phyloP scores from a whole-genome alignment of 2,329 filamentous ascomycete species.

The Nigrograna mackinnonii region DNA sequence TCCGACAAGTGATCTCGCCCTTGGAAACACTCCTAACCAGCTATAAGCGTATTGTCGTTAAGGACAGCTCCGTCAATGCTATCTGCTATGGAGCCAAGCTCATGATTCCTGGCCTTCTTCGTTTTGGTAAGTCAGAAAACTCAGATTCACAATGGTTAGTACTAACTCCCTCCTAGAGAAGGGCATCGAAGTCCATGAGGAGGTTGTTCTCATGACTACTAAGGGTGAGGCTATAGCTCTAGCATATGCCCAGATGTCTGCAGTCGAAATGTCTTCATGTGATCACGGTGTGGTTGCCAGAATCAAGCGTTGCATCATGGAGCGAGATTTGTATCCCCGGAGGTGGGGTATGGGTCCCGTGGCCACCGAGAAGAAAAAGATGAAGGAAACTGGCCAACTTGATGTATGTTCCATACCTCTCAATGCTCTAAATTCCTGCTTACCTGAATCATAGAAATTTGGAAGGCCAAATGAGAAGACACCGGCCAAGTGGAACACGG shows the following conservation, averaged over 20 bases:
- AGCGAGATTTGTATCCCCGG: constrained; percentile 95
- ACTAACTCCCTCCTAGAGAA: constrained; percentile 61
- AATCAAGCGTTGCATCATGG: constrained; percentile 99
- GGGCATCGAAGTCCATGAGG: constrained; percentile 91
- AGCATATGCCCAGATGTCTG: constrained; percentile 96
- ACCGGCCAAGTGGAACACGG: constrained; percentile 86
- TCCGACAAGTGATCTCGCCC: constrained; percentile 88
- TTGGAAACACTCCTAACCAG: constrained; percentile 88
- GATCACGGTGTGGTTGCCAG: constrained; percentile 98
- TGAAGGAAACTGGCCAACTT: constrained; percentile 96
- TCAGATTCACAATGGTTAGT: not conserved
- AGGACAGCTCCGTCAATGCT: constrained; percentile 94
- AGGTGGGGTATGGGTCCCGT: constrained; percentile 95
- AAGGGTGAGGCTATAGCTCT: constrained; percentile 98
- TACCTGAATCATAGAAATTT: constrained; percentile 67
- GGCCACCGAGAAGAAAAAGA: constrained; percentile 98
- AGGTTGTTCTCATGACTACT: constrained; percentile 97
- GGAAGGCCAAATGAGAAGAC: constrained; percentile 91
- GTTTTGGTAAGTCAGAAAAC: constrained; percentile 69
- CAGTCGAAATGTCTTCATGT: constrained; percentile 93
- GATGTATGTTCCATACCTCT: constrained; percentile 60
- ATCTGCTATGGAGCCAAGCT: constrained; percentile 99
- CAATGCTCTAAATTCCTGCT: constrained; percentile 26
- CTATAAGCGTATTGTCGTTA: constrained; percentile 97
- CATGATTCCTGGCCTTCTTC: constrained; percentile 94